phyloP scores from a whole-genome alignment of 768 basidiomycete species.

The Cyathus striatus region DNA sequence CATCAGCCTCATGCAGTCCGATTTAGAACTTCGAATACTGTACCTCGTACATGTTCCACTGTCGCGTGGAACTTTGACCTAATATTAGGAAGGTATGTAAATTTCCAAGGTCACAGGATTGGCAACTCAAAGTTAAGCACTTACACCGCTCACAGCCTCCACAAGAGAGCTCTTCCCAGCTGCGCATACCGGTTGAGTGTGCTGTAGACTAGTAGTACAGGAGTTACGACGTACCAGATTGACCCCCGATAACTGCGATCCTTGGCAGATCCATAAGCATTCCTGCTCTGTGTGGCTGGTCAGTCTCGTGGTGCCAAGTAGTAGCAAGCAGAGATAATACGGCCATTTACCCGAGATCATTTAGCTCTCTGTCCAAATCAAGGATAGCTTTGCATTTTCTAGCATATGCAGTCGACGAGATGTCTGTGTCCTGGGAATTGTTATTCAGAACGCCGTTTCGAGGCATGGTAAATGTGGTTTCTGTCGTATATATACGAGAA shows the following conservation, averaged over 20 bases:
- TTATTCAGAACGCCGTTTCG: too few species aligned
- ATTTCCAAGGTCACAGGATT: too few species aligned
- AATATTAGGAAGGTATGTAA: background rate
- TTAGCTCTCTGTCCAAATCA: background rate
- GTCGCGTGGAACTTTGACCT: constrained; percentile 61
- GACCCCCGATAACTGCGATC: constrained; percentile 51
- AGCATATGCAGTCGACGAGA: background rate
- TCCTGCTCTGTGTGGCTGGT: constrained; percentile 21
- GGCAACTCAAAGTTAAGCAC: constrained; percentile 7
- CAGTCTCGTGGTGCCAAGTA: background rate
- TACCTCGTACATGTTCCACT: constrained; percentile 58
- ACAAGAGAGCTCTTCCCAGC: constrained; percentile 60
- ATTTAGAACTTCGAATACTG: background rate
- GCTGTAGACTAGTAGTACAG: background rate
- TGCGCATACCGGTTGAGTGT: background rate
- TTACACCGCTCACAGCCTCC: constrained; percentile 51
- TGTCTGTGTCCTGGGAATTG: background rate
- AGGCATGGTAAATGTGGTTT: too few species aligned
- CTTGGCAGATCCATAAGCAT: constrained; percentile 40
- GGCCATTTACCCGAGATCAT: background rate
- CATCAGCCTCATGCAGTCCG: background rate
- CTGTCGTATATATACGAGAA: too few species aligned
- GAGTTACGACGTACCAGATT: constrained; percentile 34
- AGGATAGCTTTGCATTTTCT: background rate
- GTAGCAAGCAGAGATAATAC: background rate